phyloP scores from a whole-genome alignment of 2,329 filamentous ascomycete genomes.

The Trichoderma oligosporum region DNA sequence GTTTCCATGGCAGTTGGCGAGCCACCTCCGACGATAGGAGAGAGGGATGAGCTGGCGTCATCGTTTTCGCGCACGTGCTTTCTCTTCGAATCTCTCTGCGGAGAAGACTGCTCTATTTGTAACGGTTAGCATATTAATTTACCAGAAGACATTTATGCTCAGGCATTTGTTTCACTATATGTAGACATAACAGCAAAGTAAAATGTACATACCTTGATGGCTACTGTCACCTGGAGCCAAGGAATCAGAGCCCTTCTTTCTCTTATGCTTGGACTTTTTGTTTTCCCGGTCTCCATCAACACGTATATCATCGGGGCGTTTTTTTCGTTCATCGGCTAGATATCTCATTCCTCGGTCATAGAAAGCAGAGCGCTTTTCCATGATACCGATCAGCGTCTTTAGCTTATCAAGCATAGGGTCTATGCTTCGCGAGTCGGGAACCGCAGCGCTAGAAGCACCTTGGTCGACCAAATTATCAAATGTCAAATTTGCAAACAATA shows the following conservation, averaged over 20 bases:
- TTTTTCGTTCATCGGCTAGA: constrained; percentile 62
- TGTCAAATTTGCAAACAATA: constrained; percentile 55
- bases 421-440: constrained; percentile 61
- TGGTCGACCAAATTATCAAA: constrained; percentile 69
- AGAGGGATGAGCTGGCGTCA: constrained; percentile 58
- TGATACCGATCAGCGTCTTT: constrained; percentile 60
- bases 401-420: constrained; percentile 62
- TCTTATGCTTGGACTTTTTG: constrained; percentile 68
- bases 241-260: constrained; percentile 67
- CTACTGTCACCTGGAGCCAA: constrained; percentile 49
- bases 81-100: constrained; percentile 50
- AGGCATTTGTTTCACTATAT: not conserved
- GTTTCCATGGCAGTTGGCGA: constrained; percentile 56
- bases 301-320: constrained; percentile 53
- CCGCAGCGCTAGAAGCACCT: constrained; percentile 51
- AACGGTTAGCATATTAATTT: not conserved
- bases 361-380: constrained; percentile 62
- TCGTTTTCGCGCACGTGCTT: constrained; percentile 52
- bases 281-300: constrained; percentile 46
- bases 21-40: constrained; percentile 45
- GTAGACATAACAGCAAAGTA: not conserved
- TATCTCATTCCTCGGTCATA: constrained; percentile 73
- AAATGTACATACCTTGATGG: constrained; percentile 29
- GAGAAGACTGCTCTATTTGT: constrained; percentile 50
- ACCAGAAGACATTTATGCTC: not conserved